These are phyloP conservation scores for Xylaria arbuscula DNA, from an alignment of 2,329 filamentous ascomycete species.

Conservation along the genomic window DNA sequence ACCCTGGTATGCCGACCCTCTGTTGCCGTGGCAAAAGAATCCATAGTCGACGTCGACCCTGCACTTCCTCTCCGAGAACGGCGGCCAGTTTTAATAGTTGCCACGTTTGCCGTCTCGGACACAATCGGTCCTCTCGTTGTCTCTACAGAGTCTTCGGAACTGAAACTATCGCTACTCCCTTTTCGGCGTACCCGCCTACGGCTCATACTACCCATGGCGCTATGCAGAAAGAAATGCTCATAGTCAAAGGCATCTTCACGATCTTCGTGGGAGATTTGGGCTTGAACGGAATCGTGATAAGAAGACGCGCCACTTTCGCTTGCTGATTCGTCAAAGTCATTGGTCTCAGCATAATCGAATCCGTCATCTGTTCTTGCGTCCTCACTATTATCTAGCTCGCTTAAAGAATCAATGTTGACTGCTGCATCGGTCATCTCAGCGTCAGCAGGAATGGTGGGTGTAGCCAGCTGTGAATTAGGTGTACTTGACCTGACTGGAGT, in stretches of 20 bases:
- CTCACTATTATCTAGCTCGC: constrained; percentile 32
- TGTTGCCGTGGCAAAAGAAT: constrained; percentile 67
- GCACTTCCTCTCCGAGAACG: constrained; percentile 58
- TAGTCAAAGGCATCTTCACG: constrained; percentile 96
- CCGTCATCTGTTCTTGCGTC: constrained; percentile 47
- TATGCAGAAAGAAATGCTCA: constrained; percentile 94
- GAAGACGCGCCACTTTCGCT: constrained; percentile 74
- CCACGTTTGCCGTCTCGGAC: constrained; percentile 36
- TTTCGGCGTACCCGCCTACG: constrained; percentile 60
- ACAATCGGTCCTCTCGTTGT: constrained; percentile 65
- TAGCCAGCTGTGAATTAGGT: constrained; percentile 28
- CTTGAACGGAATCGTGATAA: constrained; percentile 70
- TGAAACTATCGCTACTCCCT: constrained; percentile 64
- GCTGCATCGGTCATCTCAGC: constrained; percentile 45
- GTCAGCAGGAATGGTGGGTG: constrained; percentile 17
- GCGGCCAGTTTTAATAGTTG: constrained; percentile 42
- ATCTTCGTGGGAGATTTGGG: constrained; percentile 84
- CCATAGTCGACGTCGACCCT: constrained; percentile 62
- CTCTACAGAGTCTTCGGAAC: constrained; percentile 70
- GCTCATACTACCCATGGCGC: constrained; percentile 83
- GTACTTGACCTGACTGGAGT: constrained; percentile 41
- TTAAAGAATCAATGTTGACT: constrained; percentile 28
- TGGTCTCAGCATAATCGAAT: constrained; percentile 52
- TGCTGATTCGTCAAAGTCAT: constrained; percentile 52
- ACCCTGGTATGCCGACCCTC: constrained; percentile 55